phyloP scores from a whole-genome alignment of 2,329 filamentous ascomycete genomes.

The Arthrobotrys pseudoclavata region DNA sequence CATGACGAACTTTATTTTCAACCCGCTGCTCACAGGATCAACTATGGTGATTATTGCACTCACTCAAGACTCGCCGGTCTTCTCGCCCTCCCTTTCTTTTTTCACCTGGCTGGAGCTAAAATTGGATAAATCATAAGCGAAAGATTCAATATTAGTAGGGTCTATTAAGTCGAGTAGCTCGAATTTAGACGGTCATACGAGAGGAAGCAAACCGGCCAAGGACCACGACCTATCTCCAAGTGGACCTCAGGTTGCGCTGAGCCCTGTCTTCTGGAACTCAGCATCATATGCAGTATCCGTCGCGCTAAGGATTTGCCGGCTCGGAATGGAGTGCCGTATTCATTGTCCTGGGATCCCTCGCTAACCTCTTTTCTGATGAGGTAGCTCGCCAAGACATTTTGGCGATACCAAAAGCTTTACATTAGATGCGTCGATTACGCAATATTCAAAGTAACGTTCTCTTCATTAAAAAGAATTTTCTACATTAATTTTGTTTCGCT shows the following conservation, averaged over 20 bases:
- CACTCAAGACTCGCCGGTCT: background rate
- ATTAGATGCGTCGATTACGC: background rate
- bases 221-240: background rate
- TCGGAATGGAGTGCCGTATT: background rate
- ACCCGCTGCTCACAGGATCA: background rate
- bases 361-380: background rate
- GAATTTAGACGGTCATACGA: background rate
- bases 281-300: background rate
- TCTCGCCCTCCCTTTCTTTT: background rate
- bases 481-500: background rate
- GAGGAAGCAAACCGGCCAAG: background rate
- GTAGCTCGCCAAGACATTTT: background rate
- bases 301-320: background rate
- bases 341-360: background rate
- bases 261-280: background rate
- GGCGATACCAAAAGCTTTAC: background rate
- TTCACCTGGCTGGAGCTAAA: background rate
- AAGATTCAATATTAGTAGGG: background rate
- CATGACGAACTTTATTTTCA: background rate
- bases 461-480: background rate
- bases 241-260: background rate
- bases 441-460: background rate
- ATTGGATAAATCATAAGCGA: conserved; percentile 1
- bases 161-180: background rate
- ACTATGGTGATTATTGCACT: background rate